Percentiles rank a stretch among this genome's conserved stretches.
Conservation (phyloP, 1,284 basidiomycete species). For the Stereum hirsutum region DNA sequence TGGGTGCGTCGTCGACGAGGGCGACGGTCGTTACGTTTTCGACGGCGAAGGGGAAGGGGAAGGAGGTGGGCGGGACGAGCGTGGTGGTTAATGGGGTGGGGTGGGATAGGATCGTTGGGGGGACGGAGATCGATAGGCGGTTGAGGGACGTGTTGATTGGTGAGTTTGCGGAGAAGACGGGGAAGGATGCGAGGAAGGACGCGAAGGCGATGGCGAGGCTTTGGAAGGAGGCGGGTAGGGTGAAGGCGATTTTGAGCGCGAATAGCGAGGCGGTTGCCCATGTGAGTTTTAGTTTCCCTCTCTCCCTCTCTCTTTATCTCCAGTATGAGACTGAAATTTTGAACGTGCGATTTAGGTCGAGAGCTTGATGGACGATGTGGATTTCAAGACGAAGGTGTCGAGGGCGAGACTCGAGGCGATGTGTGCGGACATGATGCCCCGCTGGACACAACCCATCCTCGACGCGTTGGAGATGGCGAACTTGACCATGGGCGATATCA, state of each 20-base stretch:
- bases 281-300: no score
- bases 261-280: conserved; percentile 74
- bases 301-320: no score
- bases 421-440: conserved; percentile 51
- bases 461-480: conserved; percentile 70
- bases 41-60: conserved; percentile 31
- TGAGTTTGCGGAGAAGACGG: conserved; percentile 65
- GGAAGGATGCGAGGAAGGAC: conserved; percentile 61
- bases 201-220: conserved; percentile 87
- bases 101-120: conserved; percentile 73
- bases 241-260: conserved; percentile 92
- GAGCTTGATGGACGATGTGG: conserved; percentile 83
- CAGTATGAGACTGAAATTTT: no score
- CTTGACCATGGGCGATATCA: conserved; percentile 67
- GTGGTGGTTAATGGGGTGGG: conserved; percentile 76
- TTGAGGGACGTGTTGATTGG: conserved; percentile 76
- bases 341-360: conserved; percentile 51
- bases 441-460: conserved; percentile 68
- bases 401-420: conserved; percentile 72
- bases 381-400: conserved; percentile 76
- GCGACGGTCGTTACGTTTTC: conserved; percentile 82
- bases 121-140: conserved; percentile 77
- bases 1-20: conserved; percentile 81
- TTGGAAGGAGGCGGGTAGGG: conserved; percentile 86
- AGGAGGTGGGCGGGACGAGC: conserved; percentile 55